These are phyloP conservation scores for Trichoderma reesei DNA, from an alignment of 495 filamentous ascomycete species.

Conservation along the genomic window DNA sequence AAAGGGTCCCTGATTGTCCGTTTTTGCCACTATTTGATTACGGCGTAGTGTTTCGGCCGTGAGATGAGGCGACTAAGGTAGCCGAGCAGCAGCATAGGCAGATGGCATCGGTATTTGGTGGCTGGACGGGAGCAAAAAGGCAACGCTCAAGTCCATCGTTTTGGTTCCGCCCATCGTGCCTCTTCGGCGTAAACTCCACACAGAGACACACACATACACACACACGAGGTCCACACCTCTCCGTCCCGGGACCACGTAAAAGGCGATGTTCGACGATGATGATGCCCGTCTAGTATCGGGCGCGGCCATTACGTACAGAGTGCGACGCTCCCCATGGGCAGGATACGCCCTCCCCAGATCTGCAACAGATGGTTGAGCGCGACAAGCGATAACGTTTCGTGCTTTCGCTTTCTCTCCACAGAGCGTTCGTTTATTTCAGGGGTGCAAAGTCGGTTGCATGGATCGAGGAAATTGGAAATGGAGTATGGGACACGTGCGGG, in stretches of 20 bases:
- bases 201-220: no score
- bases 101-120: not conserved
- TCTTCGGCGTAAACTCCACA: no score
- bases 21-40: not conserved
- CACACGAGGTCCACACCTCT: not conserved
- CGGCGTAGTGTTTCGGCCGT: not conserved
- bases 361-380: not conserved
- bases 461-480: no score
- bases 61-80: not conserved
- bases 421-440: not conserved
- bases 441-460: no score
- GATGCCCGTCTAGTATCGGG: not conserved
- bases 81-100: not conserved
- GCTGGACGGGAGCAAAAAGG: no score
- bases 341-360: not conserved
- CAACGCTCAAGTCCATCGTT: no score
- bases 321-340: not conserved
- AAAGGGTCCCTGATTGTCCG: no score
- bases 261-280: not conserved
- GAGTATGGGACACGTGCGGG: no score
- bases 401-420: not conserved
- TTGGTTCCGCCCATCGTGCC: no score
- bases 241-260: not conserved
- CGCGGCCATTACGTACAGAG: not conserved
- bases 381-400: not conserved